These are phyloP conservation scores for Chalaropsis thielavioides DNA, from an alignment of 2,329 filamentous ascomycete genomes.

Conservation along the genomic window DNA sequence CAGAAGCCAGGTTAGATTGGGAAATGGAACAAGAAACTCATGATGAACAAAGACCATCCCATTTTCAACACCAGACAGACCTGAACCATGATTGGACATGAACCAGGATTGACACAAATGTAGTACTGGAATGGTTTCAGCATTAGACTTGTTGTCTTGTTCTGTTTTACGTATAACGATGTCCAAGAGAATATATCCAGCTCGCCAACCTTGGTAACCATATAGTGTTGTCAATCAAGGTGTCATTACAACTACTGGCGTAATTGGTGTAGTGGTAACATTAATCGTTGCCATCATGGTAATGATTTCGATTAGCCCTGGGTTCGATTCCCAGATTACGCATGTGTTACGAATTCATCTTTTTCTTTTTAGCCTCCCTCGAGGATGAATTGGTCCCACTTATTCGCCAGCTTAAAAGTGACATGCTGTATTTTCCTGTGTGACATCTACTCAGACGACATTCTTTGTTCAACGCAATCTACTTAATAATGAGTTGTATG, in stretches of 20 bases:
- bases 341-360: not conserved
- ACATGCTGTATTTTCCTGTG: too few species aligned
- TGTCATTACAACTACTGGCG: not conserved
- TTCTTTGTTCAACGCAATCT: too few species aligned
- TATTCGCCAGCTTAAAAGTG: not conserved
- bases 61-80: not conserved
- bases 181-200: too few species aligned
- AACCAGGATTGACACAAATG: too few species aligned
- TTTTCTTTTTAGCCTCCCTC: not conserved
- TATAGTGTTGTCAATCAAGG: not conserved
- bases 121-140: too few species aligned
- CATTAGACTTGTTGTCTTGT: too few species aligned
- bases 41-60: not conserved
- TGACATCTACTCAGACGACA: too few species aligned
- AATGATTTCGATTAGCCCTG: constrained; percentile 7
- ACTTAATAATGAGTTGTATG: too few species aligned
- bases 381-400: not conserved
- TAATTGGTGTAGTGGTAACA: constrained; percentile 8
- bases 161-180: too few species aligned
- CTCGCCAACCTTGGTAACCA: too few species aligned
- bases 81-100: not conserved
- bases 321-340: constrained; percentile 8
- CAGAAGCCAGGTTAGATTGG: not conserved
- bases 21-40: not conserved
- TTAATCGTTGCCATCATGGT: constrained; percentile 5